Evolutionary conservation across 106 monocot species (phyloP), one percentile per base, ranked within the genome.

Genomic region (Dioscorea zingiberensis): DNA sequence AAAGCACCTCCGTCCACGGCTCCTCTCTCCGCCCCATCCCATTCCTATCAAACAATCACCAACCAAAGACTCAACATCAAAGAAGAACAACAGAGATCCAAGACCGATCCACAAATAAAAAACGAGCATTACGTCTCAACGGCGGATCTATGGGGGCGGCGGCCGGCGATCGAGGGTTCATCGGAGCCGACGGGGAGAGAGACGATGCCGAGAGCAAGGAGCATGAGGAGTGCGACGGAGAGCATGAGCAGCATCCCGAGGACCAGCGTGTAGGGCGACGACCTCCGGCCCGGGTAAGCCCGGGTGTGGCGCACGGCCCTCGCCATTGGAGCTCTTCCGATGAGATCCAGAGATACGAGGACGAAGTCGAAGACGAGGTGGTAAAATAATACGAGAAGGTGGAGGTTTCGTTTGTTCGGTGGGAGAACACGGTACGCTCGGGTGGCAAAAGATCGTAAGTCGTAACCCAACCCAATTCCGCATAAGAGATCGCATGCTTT

Each of bases 1-100:
- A 91, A 48, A 91, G 67, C 48, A 91, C 48, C 81, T 91, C 91
- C 69, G 80, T 91, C 91, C 91, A 91, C 71, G 78, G 87, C 67
- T 87, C 69, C 63, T 74, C 71, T 62, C 79, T 76, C 76, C 57
- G 48, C 19, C 74, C 76, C 59, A 68, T 45, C 48, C 73, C 83
- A 63, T 78, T 75, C 59, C 76, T 77, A 51, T 19, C 13, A 51
- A 51, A 21, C 29, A 47, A 18, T 15, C 28, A 49, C 48, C 15
- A 24, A 59, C 25, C 28, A 54, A 66, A 55, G 1, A 0, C 3
- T 38, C 38, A 62, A 28, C 9, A 61, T 21, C 47, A 61, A 71
- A 24, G 17, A 44, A 44, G 24, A 16, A 18, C 3, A 16, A 1
- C 51, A 51, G 14, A 51, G 51, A 51, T 16, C 51, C 32, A 26